Conservation (phyloP, 1,284 basidiomycete species). For the Rhodotorula sp. region DNA sequence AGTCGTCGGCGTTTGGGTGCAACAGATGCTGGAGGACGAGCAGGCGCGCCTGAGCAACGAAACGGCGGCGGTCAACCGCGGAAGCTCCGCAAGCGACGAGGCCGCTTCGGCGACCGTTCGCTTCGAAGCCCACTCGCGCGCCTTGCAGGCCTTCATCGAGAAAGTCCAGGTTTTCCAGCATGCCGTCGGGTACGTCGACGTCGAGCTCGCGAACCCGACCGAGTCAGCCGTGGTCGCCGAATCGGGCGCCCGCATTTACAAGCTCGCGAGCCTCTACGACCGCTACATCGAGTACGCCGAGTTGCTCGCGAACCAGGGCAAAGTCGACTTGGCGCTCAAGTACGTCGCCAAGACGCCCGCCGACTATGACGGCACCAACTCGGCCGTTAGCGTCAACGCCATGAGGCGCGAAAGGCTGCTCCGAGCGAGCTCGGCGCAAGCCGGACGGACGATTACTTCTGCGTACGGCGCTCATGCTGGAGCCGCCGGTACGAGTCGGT, state of each 20-base stretch:
- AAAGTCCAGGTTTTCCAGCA: constrained; percentile 93
- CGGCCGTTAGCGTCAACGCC: constrained; percentile 4
- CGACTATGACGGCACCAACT: constrained; percentile 57
- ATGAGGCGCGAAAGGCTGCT: constrained; percentile 32
- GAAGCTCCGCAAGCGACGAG: not conserved
- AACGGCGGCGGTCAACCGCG: not conserved
- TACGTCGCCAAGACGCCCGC: constrained; percentile 78
- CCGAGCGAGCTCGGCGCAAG: constrained; percentile 10
- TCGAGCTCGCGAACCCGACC: constrained; percentile 61
- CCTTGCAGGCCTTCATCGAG: constrained; percentile 91
- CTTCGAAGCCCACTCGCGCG: constrained; percentile 83
- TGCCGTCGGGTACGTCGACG: constrained; percentile 82
- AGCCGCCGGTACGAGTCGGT: not conserved
- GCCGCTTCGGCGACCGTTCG: constrained; percentile 10
- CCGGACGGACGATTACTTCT: too few species aligned
- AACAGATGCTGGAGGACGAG: constrained; percentile 88
- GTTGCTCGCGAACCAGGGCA: constrained; percentile 82
- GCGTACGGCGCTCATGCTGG: not conserved
- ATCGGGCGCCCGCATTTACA: constrained; percentile 67
- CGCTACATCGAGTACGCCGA: constrained; percentile 95
- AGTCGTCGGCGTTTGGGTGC: constrained; percentile 86
- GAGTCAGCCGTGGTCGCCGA: constrained; percentile 53
- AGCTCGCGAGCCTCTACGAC: constrained; percentile 82
- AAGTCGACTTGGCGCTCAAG: constrained; percentile 74
- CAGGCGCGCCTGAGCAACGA: constrained; percentile 18